Percentiles rank a stretch among this genome's conserved stretches.
Conservation (phyloP, 2,329 filamentous ascomycete genomes). For the Daldinia sp. region DNA sequence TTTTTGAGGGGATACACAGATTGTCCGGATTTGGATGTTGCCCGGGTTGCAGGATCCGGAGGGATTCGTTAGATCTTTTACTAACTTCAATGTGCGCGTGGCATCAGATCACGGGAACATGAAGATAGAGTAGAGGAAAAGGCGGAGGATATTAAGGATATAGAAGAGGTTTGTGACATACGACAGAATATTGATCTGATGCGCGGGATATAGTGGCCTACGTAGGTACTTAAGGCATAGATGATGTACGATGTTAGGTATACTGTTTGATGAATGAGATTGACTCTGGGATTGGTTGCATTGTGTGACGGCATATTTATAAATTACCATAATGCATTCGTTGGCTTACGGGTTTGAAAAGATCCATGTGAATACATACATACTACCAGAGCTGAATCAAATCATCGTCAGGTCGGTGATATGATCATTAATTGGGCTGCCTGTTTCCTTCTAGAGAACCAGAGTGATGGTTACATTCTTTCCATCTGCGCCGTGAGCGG, state of each 20-base stretch:
- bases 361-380: slow-evolving; percentile 5
- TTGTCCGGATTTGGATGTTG: slow-evolving; percentile 15
- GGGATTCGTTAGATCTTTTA: slow-evolving; percentile 14
- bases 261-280: slow-evolving; percentile 24
- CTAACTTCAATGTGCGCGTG: slow-evolving; percentile 9
- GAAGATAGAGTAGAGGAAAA: background rate
- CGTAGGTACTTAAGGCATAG: background rate
- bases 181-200: slow-evolving; percentile 3
- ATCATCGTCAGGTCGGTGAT: slow-evolving; percentile 8
- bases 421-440: background rate
- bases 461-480: slow-evolving; percentile 5
- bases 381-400: slow-evolving; percentile 1
- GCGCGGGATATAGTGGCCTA: background rate
- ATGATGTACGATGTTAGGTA: background rate
- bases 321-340: slow-evolving; percentile 9
- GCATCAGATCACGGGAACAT: slow-evolving; percentile 18
- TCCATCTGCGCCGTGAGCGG: background rate
- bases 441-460: background rate
- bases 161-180: background rate
- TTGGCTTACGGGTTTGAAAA: background rate
- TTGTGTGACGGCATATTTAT: slow-evolving; percentile 11
- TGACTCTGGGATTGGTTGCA: slow-evolving; percentile 23
- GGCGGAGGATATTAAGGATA: background rate
- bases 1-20: slow-evolving; percentile 7
- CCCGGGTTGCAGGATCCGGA: slow-evolving; percentile 29